Conservation (phyloP, 1,284 basidiomycete genomes). For the Ceratobasidium sp. region DNA sequence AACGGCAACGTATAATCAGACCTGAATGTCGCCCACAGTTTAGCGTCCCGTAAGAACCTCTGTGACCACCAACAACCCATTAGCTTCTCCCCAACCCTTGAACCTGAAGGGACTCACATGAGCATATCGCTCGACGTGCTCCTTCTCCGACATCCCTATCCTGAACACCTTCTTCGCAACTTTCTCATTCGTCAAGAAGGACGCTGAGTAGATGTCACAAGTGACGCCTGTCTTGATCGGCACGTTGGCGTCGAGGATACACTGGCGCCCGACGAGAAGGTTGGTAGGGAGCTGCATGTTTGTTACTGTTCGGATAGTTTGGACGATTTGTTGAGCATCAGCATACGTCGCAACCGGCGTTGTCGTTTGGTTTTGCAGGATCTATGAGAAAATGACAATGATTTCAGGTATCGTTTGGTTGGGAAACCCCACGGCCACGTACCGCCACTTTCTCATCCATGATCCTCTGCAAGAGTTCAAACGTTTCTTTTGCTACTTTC, state of each 20-base stretch:
- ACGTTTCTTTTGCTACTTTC: neutral
- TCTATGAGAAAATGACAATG: neutral
- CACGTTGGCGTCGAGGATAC: constrained; percentile 15
- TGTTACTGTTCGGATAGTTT: constrained; percentile 33
- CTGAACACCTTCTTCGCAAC: constrained; percentile 45
- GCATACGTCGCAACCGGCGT: neutral
- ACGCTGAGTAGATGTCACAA: constrained; percentile 29
- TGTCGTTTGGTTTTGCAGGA: constrained; percentile 19
- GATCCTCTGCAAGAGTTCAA: neutral
- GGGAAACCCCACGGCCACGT: neutral
- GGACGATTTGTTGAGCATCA: constrained; percentile 26
- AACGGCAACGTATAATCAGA: constrained; percentile 37
- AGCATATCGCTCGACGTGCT: constrained; percentile 27
- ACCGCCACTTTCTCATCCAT: constrained; percentile 20
- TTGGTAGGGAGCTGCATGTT: constrained; percentile 35
- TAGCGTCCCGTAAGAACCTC: constrained; percentile 34
- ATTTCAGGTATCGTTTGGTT: neutral
- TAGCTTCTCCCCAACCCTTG: neutral
- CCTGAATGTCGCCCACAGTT: constrained; percentile 24
- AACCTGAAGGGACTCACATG: neutral
- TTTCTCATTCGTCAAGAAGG: constrained; percentile 30
- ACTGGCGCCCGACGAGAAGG: constrained; percentile 32
- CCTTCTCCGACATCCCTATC: constrained; percentile 33
- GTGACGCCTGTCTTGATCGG: constrained; percentile 29
- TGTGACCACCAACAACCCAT: neutral